Base-by-base conservation (phyloP, 164 flowering plant species). In the Pachysandra terminalis region DNA sequence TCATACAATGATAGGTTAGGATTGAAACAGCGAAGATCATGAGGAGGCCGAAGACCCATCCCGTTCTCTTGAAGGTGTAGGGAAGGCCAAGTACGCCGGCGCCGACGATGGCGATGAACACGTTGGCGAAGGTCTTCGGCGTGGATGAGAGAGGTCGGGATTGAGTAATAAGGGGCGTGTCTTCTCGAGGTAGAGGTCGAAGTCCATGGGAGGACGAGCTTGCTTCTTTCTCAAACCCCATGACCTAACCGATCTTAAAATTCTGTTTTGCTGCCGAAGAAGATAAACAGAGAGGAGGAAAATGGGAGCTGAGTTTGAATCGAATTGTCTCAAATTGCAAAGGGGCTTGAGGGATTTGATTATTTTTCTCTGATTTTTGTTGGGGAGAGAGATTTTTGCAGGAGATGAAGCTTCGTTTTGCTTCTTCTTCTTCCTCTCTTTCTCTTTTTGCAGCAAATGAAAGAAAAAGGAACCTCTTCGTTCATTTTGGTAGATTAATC, bases 11-110 rank as follows among this genome's bases (percentile, higher is more conserved):
- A 67, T 84, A 79, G 56, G 96, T 88, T 27, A 92, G 76, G 13
- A 45, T 10, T 1, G 90, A 81, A 13, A 87, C 86, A 26, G 75
- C 14, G 69, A 78, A 68, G 63, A 92, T 59, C 80, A 79, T 85
- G 52, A 82, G 56, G 26, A 76, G 28, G 21, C 94, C 83, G 21
- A 77, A 60, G 59, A 83, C 35, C 92, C 94, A 90, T 0, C 96
- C 97, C 2, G 90, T 85, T 53, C 77, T 77, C 87, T 77, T 85
- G 80, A 90, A 90, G 64, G 89, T 80, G 73, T 90, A 88, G 9
- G 97, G 96, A 1, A 90, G 83, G 68, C 97, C 94, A 9, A 90
- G 85, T 6, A 90, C 96, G 10, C 98, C 96, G 3, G 98, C 87
- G 0, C 98, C 98, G 37, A 93, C 96, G 25, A 93, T 78, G 56